phyloP scores from a whole-genome alignment of 208 protist genomes.

The Leptomonas pyrrhocoris region DNA sequence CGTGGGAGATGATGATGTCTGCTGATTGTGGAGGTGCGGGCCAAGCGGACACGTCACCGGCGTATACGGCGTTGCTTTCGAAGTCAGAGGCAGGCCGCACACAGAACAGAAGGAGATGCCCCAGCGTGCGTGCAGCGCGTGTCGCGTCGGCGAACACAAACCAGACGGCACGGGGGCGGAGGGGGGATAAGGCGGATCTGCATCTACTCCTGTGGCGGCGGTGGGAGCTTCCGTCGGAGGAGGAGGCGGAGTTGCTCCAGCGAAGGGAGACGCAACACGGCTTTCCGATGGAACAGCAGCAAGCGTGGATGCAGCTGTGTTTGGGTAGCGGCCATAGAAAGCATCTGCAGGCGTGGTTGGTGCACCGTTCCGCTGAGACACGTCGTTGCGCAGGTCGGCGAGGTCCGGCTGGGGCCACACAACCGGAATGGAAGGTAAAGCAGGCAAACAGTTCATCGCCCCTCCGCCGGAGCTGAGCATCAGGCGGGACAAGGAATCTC shows the following conservation, averaged over 20 bases:
- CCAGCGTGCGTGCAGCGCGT: slow-evolving; percentile 14
- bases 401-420: slow-evolving; percentile 12
- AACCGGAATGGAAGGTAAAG: slow-evolving; percentile 13
- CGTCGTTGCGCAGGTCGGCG: background rate
- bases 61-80: background rate
- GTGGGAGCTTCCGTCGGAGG: background rate
- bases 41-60: slow-evolving; percentile 12
- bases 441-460: background rate
- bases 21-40: background rate
- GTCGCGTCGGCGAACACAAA: slow-evolving; percentile 8
- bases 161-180: background rate
- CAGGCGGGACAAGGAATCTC: background rate
- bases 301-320: background rate
- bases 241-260: too few relatives aligned
- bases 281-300: background rate
- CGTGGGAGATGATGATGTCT: background rate
- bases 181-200: background rate
- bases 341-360: too few relatives aligned
- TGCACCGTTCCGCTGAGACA: too few relatives aligned
- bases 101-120: slow-evolving; percentile 28
- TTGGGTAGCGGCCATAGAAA: background rate
- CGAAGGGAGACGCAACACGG: too few relatives aligned
- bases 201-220: background rate
- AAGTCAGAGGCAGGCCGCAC: slow-evolving; percentile 21
- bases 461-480: background rate